Evolutionary conservation across 2,329 filamentous ascomycete species (phyloP).

Genomic region (Aspergillus clavatus): DNA sequence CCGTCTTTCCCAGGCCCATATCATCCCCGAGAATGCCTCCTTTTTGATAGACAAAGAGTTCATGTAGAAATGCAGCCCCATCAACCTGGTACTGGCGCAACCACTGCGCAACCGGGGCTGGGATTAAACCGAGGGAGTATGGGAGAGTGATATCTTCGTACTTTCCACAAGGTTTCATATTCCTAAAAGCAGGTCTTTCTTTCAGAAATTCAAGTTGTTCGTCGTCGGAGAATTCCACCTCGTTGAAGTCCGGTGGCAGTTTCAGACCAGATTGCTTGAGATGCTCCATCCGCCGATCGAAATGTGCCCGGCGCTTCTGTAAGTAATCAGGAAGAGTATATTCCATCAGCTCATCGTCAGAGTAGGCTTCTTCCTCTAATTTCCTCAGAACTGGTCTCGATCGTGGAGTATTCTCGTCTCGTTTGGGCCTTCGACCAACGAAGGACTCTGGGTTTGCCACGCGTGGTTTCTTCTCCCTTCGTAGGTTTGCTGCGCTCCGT

Average conservation of each 20-base stretch:
- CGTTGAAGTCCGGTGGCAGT: slow-evolving; percentile 71
- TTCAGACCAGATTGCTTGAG: slow-evolving; percentile 66
- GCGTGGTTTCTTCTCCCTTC: slow-evolving; percentile 44
- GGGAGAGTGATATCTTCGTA: slow-evolving; percentile 72
- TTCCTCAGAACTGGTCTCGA: slow-evolving; percentile 34
- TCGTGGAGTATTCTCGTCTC: slow-evolving; percentile 18
- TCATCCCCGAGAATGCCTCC: slow-evolving; percentile 92
- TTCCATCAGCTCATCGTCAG: slow-evolving; percentile 53
- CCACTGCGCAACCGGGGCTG: slow-evolving; percentile 85
- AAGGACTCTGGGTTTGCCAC: slow-evolving; percentile 37
- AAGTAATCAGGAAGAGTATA: slow-evolving; percentile 68
- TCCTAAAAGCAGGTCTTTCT: slow-evolving; percentile 66
- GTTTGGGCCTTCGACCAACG: slow-evolving; percentile 30
- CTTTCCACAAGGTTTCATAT: slow-evolving; percentile 57
- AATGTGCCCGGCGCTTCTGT: slow-evolving; percentile 59
- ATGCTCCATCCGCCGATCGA: slow-evolving; percentile 58
- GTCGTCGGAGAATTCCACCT: slow-evolving; percentile 70
- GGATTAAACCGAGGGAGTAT: slow-evolving; percentile 74
- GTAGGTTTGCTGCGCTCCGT: slow-evolving; percentile 45
- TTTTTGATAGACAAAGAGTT: slow-evolving; percentile 83
- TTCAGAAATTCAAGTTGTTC: slow-evolving; percentile 57
- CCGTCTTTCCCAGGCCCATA: slow-evolving; percentile 96
- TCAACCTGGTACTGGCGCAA: slow-evolving; percentile 86
- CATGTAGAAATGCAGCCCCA: slow-evolving; percentile 79
- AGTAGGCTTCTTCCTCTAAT: slow-evolving; percentile 45